Base-by-base conservation (phyloP, 2,329 filamentous ascomycete genomes). In the Verticillium dahliae region DNA sequence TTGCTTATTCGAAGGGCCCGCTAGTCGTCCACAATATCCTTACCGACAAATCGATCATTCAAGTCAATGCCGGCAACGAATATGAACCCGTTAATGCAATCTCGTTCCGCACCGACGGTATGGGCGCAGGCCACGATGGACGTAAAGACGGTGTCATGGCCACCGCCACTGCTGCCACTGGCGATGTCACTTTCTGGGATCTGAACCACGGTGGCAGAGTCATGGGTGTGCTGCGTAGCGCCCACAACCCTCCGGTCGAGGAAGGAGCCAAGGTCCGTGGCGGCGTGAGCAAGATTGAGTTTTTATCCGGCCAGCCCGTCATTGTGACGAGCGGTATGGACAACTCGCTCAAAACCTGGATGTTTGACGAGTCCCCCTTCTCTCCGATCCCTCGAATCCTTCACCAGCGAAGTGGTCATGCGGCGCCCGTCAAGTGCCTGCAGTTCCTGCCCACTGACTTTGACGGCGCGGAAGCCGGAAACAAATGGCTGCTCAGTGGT, bases 121-220 rank as follows among this genome's bases (percentile, higher is more conserved):
- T 91, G 60, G 95, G 95, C 33, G 93, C 95, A 15, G 94, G 93
- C 7, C 87, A 92, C 38, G 92, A 97, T 74, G 93, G 94, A 1
- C 86, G 87, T 60, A 87, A 89, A 67, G 85, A 92, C 39, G 95
- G 95, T 60, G 91, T 97, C 60, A 97, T 99, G 92, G 94, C 94
- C 7, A 98, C 95, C 0, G 87, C 92, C 9, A 92, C 91, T 27
- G 80, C 81, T 33, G 81, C 85, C 4, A 93, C 85, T 64, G 94
- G 95, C 38, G 95, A 99, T 73, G 85, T 99, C 55, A 96, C 91
- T 0, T 89, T 99, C 66, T 99, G 95, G 95, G 95, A 99, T 73
- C 81, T 99, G 61, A 97, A 97, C 72, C 84, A 90, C 41, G 92
- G 92, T 15, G 92, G 92, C 5, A 87, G 91, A 68, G 88, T 97